Evolutionary conservation across 331 rosid genomes (phyloP).

Genomic region (Phaseolus coccineus): DNA sequence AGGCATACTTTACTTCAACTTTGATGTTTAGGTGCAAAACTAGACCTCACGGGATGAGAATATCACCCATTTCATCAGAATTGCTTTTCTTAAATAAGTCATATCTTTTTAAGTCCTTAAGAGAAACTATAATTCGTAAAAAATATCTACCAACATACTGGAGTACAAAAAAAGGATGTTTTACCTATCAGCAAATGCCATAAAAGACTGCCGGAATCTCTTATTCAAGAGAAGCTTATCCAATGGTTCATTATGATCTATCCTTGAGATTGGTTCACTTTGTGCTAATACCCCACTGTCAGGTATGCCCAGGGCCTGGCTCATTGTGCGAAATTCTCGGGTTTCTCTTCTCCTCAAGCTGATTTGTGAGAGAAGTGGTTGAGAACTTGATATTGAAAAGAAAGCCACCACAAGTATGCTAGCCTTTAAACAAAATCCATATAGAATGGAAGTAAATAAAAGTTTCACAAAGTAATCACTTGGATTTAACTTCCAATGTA

Average conservation of each 20-base stretch:
- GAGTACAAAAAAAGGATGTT: slow-evolving; percentile 31
- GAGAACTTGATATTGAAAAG: slow-evolving; percentile 95
- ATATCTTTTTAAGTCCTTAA: neutral
- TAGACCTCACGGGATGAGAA: slow-evolving; percentile 11
- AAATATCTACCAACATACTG: slow-evolving; percentile 19
- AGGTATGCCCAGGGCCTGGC: slow-evolving; percentile 95
- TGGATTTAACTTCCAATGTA: slow-evolving; percentile 37
- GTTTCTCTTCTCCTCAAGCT: slow-evolving; percentile 86
- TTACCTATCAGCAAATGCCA: slow-evolving; percentile 96
- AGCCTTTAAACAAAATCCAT: slow-evolving; percentile 65
- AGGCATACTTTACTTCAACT: neutral
- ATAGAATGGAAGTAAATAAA: slow-evolving; percentile 44
- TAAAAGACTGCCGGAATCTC: slow-evolving; percentile 87
- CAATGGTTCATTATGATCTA: slow-evolving; percentile 84
- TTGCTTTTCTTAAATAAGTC: no score
- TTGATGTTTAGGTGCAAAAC: slow-evolving; percentile 31
- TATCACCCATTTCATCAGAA: slow-evolving; percentile 24
- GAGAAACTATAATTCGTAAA: slow-evolving; percentile 17
- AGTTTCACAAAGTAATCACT: slow-evolving; percentile 35
- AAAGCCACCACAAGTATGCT: slow-evolving; percentile 83
- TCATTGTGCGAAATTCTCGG: slow-evolving; percentile 81
- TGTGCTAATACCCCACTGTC: slow-evolving; percentile 78
- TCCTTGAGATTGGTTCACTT: slow-evolving; percentile 57
- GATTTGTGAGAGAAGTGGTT: slow-evolving; percentile 94
- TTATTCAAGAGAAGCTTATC: slow-evolving; percentile 86